A percentile compares a stretch with the other conserved stretches of the same genome.
These are phyloP conservation scores for Nemania serpens DNA, from an alignment of 2,329 filamentous ascomycete species.

Conservation along the genomic window DNA sequence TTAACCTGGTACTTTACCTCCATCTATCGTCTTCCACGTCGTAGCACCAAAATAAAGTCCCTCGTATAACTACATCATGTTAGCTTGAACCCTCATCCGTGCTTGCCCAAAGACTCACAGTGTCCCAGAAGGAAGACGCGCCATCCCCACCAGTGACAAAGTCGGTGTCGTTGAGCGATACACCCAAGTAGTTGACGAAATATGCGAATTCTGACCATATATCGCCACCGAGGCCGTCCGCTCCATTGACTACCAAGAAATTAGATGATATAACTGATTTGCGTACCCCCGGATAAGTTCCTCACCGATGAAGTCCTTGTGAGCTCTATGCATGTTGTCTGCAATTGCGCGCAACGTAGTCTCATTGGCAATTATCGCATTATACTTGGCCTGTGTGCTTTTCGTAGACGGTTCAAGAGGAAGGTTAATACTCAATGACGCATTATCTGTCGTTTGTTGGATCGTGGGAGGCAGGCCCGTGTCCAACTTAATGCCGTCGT, in stretches of 20 bases:
- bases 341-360: neutral
- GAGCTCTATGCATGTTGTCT: slow-evolving; percentile 1
- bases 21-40: slow-evolving; percentile 1
- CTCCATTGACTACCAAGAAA: neutral
- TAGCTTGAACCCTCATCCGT: neutral
- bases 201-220: slow-evolving; percentile 1
- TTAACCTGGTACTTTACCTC: neutral
- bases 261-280: neutral
- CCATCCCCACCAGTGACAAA: neutral
- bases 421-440: neutral
- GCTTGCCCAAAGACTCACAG: neutral
- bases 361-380: neutral
- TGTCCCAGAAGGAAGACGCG: neutral
- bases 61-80: neutral
- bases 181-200: slow-evolving; percentile 5
- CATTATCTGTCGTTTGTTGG: neutral
- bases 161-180: neutral
- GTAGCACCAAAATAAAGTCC: neutral
- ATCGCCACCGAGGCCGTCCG: neutral
- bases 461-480: slow-evolving; percentile 1
- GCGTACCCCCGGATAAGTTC: too few species aligned
- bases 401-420: neutral
- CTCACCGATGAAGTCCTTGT: neutral
- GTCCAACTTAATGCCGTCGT: neutral
- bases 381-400: neutral